phyloP scores from a whole-genome alignment of 2,329 filamentous ascomycete species.

The Xylariales sp. region DNA sequence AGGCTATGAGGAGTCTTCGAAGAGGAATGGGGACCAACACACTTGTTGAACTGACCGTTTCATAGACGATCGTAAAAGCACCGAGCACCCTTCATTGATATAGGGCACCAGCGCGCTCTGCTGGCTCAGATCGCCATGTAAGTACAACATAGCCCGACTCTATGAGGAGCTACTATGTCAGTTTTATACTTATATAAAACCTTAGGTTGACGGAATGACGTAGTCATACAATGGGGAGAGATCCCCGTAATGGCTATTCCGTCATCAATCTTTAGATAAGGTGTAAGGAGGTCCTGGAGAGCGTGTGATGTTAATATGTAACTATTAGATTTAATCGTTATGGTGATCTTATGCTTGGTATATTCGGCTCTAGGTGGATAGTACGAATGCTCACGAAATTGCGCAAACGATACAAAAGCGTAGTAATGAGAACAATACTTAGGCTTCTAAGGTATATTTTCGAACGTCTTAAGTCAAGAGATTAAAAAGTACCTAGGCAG shows the following conservation, averaged over 20 bases:
- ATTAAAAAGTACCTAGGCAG: neutral
- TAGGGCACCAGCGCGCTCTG: neutral
- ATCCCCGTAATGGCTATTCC: too few relatives aligned
- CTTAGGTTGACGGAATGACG: neutral
- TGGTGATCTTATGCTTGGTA: too few relatives aligned
- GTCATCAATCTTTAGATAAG: neutral
- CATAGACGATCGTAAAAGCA: conserved; percentile 9
- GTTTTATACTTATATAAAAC: neutral
- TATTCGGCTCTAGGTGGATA: neutral
- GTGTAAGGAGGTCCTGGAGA: neutral
- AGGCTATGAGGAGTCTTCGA: neutral
- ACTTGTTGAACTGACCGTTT: neutral
- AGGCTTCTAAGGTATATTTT: neutral
- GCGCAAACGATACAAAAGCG: neutral
- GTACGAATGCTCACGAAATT: neutral
- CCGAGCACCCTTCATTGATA: neutral
- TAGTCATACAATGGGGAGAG: too few relatives aligned
- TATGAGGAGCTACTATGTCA: neutral
- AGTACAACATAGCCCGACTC: neutral
- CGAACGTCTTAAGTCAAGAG: neutral
- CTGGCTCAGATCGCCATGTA: too few relatives aligned
- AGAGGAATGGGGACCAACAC: neutral
- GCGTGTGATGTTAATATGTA: neutral
- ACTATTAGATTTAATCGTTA: too few relatives aligned
- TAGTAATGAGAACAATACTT: neutral